phyloP scores from a whole-genome alignment of 331 rosid genomes.

The Stylosanthes scabra region DNA sequence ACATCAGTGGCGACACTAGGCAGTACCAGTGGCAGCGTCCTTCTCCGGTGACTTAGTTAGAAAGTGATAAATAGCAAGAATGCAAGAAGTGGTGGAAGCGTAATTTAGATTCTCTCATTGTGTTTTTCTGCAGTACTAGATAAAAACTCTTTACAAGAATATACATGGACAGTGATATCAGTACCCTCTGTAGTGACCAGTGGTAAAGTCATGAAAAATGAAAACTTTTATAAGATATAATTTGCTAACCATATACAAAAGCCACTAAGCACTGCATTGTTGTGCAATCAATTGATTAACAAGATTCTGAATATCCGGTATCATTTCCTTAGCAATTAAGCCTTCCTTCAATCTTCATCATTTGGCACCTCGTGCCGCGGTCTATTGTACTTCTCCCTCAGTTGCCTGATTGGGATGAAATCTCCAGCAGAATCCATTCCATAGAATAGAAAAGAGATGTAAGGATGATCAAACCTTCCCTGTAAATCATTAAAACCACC shows the following conservation, averaged over 20 bases:
- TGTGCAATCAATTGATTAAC: neutral
- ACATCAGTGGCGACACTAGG: too few species aligned
- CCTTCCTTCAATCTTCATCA: conserved; percentile 54
- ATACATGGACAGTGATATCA: neutral
- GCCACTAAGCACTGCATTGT: neutral
- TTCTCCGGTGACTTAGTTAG: too few species aligned
- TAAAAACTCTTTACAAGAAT: neutral
- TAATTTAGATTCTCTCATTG: too few species aligned
- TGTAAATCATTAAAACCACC: conserved; percentile 42
- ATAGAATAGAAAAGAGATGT: conserved; percentile 81
- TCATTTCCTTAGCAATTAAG: conserved; percentile 35
- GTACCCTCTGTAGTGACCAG: neutral
- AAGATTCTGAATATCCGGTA: conserved; percentile 6
- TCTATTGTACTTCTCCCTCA: conserved; percentile 80
- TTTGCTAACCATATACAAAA: neutral
- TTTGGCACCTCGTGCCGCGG: conserved; percentile 84
- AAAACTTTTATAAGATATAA: conserved; percentile 2
- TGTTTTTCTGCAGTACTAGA: too few species aligned
- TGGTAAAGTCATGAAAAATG: neutral
- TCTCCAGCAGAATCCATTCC: conserved; percentile 95
- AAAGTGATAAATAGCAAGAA: too few species aligned
- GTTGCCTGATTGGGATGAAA: conserved; percentile 90
- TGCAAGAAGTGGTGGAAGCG: too few species aligned
- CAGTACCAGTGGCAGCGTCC: too few species aligned
- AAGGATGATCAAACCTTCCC: conserved; percentile 91